These are phyloP conservation scores for Exutisphaerella laricina DNA, from an alignment of 2,329 filamentous ascomycete species.

Conservation along the genomic window DNA sequence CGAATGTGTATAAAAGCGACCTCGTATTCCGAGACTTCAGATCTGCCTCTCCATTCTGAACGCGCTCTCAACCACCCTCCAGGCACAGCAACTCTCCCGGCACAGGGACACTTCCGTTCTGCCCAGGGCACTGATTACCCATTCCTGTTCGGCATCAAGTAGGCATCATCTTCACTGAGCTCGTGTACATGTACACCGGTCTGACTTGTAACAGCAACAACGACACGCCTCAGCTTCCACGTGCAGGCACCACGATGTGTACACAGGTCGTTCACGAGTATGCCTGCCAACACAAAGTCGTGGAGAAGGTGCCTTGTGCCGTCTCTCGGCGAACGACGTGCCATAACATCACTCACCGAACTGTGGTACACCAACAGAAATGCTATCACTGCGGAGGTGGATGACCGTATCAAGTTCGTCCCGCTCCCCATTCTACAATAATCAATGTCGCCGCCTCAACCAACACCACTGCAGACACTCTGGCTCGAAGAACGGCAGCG, in stretches of 20 bases:
- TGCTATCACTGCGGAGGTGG: conserved; percentile 44
- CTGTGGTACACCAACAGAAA: conserved; percentile 45
- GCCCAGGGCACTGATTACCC: too few species aligned
- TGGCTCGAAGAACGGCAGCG: too few species aligned
- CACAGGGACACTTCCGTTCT: too few species aligned
- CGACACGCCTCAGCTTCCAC: too few species aligned
- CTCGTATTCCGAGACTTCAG: conserved; percentile 5
- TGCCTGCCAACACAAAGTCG: conserved; percentile 40
- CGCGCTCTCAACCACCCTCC: too few species aligned
- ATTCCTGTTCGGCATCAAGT: too few species aligned
- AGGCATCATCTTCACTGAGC: too few species aligned
- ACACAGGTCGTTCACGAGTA: conserved; percentile 45
- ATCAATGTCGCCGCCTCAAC: too few species aligned
- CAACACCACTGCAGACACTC: too few species aligned
- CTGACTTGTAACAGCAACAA: neutral
- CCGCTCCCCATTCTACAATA: too few species aligned
- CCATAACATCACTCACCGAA: conserved; percentile 39
- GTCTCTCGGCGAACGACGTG: conserved; percentile 41
- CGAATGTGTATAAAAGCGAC: conserved; percentile 19
- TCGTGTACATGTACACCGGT: too few species aligned
- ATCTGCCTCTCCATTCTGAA: neutral
- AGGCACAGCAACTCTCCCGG: too few species aligned
- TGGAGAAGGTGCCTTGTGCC: conserved; percentile 43
- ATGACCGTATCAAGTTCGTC: conserved; percentile 21
- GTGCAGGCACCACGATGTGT: conserved; percentile 36